Conservation (phyloP, 805 yeast genomes). For the Tetrapisispora namnaoensis region DNA sequence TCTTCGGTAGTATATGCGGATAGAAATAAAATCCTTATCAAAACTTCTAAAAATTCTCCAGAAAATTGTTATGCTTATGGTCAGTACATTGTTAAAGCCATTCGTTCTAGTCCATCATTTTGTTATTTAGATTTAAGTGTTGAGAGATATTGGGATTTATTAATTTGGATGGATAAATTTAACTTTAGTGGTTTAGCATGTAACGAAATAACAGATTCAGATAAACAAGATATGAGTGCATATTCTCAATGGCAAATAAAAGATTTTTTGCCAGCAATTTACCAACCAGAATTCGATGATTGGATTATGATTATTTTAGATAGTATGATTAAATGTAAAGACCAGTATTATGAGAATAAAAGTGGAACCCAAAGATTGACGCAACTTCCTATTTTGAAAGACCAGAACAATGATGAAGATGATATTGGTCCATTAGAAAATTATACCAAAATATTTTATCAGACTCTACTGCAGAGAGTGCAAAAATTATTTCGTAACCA, state of each 20-base stretch:
- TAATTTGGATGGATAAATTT: slow-evolving; percentile 89
- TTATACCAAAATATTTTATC: slow-evolving; percentile 47
- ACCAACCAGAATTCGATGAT: slow-evolving; percentile 76
- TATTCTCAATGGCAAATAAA: slow-evolving; percentile 73
- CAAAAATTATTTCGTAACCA: slow-evolving; percentile 58
- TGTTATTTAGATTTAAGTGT: slow-evolving; percentile 69
- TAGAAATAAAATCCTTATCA: slow-evolving; percentile 60
- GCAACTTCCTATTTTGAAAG: slow-evolving; percentile 49
- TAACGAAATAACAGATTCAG: slow-evolving; percentile 29
- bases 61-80: slow-evolving; percentile 89
- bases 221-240: slow-evolving; percentile 31
- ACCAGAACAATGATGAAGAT: slow-evolving; percentile 28
- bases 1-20: slow-evolving; percentile 72
- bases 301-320: slow-evolving; percentile 77
- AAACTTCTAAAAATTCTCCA: slow-evolving; percentile 66
- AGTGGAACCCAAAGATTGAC: slow-evolving; percentile 54
- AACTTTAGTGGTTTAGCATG: slow-evolving; percentile 72
- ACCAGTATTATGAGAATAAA: slow-evolving; percentile 19
- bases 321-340: slow-evolving; percentile 49
- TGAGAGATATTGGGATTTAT: slow-evolving; percentile 78
- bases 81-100: slow-evolving; percentile 67
- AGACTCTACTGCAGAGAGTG: slow-evolving; percentile 57
- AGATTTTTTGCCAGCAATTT: slow-evolving; percentile 59
- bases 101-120: slow-evolving; percentile 73
- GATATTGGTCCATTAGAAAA: slow-evolving; percentile 36